These are phyloP conservation scores for Peronosclerospora sorghi DNA, from an alignment of 352 stramenopile genomes.

Conservation along the genomic window DNA sequence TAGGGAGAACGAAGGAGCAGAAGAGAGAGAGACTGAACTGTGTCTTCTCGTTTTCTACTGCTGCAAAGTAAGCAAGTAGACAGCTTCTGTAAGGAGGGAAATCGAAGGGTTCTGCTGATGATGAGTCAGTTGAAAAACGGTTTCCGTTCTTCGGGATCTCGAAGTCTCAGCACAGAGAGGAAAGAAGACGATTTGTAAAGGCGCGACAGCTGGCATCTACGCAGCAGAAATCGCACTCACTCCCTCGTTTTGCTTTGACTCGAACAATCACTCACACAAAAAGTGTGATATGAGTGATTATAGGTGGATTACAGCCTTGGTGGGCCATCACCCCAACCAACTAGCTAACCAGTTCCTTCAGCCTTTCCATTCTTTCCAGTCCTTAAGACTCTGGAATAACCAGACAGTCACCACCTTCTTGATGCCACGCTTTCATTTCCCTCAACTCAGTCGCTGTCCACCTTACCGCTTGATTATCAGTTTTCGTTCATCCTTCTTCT, in stretches of 20 bases:
- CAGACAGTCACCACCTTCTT: slow-evolving; percentile 6
- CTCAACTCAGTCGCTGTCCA: background rate
- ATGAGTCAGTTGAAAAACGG: slow-evolving; percentile 28
- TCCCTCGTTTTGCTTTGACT: slow-evolving; percentile 2
- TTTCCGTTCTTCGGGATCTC: slow-evolving; percentile 16
- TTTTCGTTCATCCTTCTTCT: background rate
- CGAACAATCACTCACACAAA: slow-evolving; percentile 2
- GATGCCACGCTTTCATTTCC: slow-evolving; percentile 5
- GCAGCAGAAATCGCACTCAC: background rate
- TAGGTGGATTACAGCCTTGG: slow-evolving; percentile 77
- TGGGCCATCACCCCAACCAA: slow-evolving; percentile 33
- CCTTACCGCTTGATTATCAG: slow-evolving; percentile 3
- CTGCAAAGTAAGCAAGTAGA: slow-evolving; percentile 12
- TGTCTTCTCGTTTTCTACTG: background rate
- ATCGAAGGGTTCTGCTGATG: slow-evolving; percentile 22
- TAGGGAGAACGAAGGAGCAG: background rate
- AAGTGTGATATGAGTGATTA: slow-evolving; percentile 1
- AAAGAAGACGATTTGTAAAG: background rate
- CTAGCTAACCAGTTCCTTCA: slow-evolving; percentile 32
- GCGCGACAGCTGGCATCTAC: background rate
- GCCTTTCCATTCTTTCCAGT: background rate
- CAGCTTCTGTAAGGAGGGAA: slow-evolving; percentile 9
- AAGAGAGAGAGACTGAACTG: background rate
- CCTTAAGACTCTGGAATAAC: background rate
- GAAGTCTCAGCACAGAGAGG: slow-evolving; percentile 8